Base-by-base conservation (phyloP, 2,329 filamentous ascomycete genomes). In the Penicillium fuscoglaucum region DNA sequence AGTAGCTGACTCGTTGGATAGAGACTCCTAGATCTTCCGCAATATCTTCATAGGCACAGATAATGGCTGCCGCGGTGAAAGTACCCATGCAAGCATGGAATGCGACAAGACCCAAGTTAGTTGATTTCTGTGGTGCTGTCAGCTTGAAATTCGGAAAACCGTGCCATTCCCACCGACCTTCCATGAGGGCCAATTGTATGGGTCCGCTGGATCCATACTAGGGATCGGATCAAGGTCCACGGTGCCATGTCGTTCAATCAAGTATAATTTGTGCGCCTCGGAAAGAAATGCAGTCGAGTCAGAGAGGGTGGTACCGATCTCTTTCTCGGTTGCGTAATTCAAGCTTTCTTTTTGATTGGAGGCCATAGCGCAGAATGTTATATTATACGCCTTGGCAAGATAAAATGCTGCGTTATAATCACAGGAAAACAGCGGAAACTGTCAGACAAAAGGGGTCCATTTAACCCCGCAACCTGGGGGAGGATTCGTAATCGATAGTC, bases 21-120 rank as follows among this genome's bases (percentile, higher is more conserved):
- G 74, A 76, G 40, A 81, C 76, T 19, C 71, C 71, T 2, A 86
- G 70, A 46, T 85, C 83, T 31, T 74, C 70, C 2, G 82, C 76
- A 31, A 87, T 85, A 31, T 77, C 72, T 45, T 79, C 76, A 64
- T 82, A 85, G 5, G 81, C 82, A 3, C 81, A 79, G 59, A 83
- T 82, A 61, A 86, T 84, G 5, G 78, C 72, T 0, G 82, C 77
- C 0, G 83, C 82, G 1, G 77, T 82, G 61, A 86, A 85, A 1
- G 82, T 83, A 45, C 78, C 77, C 80, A 85, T 85, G 70, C 80
- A 80, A 29, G 82, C 81, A 56, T 86, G 82, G 65, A 84, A 83
- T 0, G 82, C 80, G 17, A 87, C 82, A 10, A 85, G 76, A 12
- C 78, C 56, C 0, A 87, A 71, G 58, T 85, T 84, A 54, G 74